Base-by-base conservation (phyloP, 805 yeast genomes). In the Ogataea allantospora region DNA sequence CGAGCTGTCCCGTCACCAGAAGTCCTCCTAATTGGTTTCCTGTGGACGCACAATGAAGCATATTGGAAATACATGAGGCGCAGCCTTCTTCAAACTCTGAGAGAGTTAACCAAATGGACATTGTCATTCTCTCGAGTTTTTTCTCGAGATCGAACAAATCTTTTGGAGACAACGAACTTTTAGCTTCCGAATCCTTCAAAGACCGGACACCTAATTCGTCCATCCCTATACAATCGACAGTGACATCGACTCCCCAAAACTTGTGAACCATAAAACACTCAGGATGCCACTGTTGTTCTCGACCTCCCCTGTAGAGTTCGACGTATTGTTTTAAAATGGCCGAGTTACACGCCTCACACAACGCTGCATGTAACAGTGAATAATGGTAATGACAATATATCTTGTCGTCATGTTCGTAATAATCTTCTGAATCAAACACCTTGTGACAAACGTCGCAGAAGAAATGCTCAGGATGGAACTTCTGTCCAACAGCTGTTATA, bases 181-280 rank as follows among this genome's bases (percentile, higher is more conserved):
- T 20, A 18, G 33, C 19, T 7, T 33, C 28, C 11, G 38, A 21
- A 22, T 27, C 37, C 14, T 20, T 27, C 15, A 42, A 17, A 7
- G 36, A 17, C 29, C 31, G 44, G 12, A 45, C 23, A 21, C 43
- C 40, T n/a, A 50, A 33, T 23, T 48, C 46, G 4, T 63, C 59
- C 15, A 70, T 63, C 25, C 68, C 89, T 18, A 83, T 72, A 7
- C 75, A 66, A 34, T 74, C 80, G 0, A 83, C 72, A 1, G 83
- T 73, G 15, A 93, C 68, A 40, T 80, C 75, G 14, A 89, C 95
- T 57, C 88, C 88, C 99, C 99, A 93, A 55, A 88, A 89, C 61
- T 89, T 89, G 67, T 85, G 89, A 32, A 93, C 95, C 88, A 95
- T 95, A 58, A 88, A 93, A 67, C 99, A 93, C 59, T 95, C 98